A percentile compares a stretch with the other conserved stretches of the same genome.
Evolutionary conservation across 2,329 filamentous ascomycete species (phyloP).

Genomic region (Zarea fungicola): DNA sequence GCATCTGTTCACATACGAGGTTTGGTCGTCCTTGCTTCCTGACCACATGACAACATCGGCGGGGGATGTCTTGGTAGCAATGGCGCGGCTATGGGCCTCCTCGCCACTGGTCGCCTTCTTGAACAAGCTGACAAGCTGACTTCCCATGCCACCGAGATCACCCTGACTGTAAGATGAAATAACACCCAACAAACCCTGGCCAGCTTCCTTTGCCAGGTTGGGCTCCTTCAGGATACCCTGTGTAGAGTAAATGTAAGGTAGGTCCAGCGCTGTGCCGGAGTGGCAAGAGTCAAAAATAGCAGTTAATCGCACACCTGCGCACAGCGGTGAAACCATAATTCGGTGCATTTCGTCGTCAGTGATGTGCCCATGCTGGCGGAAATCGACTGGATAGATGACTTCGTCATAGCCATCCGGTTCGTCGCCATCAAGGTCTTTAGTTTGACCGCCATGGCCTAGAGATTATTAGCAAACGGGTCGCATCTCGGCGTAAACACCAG

Average conservation of each 20-base stretch:
- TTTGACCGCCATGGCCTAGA: conserved; percentile 73
- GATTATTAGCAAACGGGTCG: conserved; percentile 14
- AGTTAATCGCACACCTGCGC: conserved; percentile 52
- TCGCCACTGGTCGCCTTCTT: conserved; percentile 83
- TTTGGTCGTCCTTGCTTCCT: conserved; percentile 94
- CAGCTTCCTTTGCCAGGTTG: conserved; percentile 63
- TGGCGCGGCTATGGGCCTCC: conserved; percentile 72
- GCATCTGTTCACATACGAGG: conserved; percentile 58
- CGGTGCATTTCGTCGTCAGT: conserved; percentile 79
- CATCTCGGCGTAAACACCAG: neutral
- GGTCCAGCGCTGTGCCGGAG: conserved; percentile 60
- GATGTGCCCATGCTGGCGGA: conserved; percentile 72
- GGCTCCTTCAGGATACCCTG: conserved; percentile 65
- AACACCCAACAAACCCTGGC: conserved; percentile 56
- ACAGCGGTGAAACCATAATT: conserved; percentile 59
- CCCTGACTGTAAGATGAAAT: conserved; percentile 59
- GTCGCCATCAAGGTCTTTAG: conserved; percentile 71
- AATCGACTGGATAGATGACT: conserved; percentile 80
- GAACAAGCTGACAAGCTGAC: conserved; percentile 73
- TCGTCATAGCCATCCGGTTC: conserved; percentile 80
- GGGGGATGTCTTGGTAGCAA: conserved; percentile 86
- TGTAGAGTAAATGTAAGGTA: conserved; percentile 65
- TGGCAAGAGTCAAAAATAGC: conserved; percentile 64
- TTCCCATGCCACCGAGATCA: conserved; percentile 78
- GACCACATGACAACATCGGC: conserved; percentile 98